Base-by-base conservation (phyloP, 2,329 filamentous ascomycete genomes). In the Hypoxylon sp. region DNA sequence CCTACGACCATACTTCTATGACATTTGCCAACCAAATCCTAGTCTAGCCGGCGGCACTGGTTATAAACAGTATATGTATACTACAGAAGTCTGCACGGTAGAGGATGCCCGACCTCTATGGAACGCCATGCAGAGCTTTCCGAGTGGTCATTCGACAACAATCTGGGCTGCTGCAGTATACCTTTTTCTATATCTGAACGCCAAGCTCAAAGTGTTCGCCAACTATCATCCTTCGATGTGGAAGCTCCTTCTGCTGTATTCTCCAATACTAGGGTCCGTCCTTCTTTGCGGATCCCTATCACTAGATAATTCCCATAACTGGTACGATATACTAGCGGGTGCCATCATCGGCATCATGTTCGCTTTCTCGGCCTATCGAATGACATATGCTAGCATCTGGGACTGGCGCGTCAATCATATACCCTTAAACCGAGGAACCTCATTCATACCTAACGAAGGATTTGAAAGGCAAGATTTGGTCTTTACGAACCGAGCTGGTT, bases 401-500 rank as follows among this genome's bases (percentile, higher is more conserved):
- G 84, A 90, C 67, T 89, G 83, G 77, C 73, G 86, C 7, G 85
- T 72, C 59, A 84, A 84, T 49, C 87, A 90, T 63, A 82, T 90
- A 17, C 86, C 87, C 1, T 75, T 90, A 40, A 69, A 70, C 54
- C 67, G 72, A 19, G 62, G 55, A 3, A 62, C 65, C 17, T 62
- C 69, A 1, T 77, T 76, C 32, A 40, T 61, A 11, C 66, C 42
- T 53, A 57, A 36, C 8, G 58, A 58, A n/a, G 51, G 13, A 17
- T 54, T 47, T 2, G 60, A 66, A 37, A 51, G 63, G 2, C 48
- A 51, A 5, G 45, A 58, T 13, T 49, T 63, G 5, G 60, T 61
- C 1, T 69, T 66, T 32, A 69, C 66, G 3, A 56, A 57, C 7
- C 51, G 57, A 20, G 65, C 41, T 3, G 64, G 63, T 15, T 69